Evolutionary conservation across 805 yeast genomes (phyloP).

Genomic region (Candida piceae): DNA sequence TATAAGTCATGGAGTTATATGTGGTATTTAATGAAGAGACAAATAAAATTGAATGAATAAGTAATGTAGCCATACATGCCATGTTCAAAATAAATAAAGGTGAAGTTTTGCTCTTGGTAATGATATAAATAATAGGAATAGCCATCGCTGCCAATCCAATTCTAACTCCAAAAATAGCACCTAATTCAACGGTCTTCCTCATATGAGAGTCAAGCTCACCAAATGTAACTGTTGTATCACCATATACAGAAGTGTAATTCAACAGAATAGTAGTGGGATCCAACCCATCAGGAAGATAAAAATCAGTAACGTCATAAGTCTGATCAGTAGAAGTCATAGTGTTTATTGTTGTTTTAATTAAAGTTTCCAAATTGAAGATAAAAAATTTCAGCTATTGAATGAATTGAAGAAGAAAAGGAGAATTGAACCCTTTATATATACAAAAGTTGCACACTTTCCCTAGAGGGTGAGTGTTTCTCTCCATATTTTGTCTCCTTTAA

Average conservation of each 20-base stretch:
- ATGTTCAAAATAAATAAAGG: constrained; percentile 76
- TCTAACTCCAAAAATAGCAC: constrained; percentile 50
- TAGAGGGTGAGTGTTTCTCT: too few relatives aligned
- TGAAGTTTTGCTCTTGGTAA: constrained; percentile 49
- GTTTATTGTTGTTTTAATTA: background rate
- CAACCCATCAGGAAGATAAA: constrained; percentile 15
- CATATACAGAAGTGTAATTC: constrained; percentile 40
- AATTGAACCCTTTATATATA: too few relatives aligned
- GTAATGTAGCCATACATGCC: constrained; percentile 46
- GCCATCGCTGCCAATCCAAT: constrained; percentile 53
- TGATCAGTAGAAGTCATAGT: constrained; percentile 2
- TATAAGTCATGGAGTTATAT: constrained; percentile 42
- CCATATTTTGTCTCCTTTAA: too few relatives aligned
- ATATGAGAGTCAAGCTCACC: constrained; percentile 37
- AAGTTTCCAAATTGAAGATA: background rate
- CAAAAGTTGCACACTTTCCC: too few relatives aligned
- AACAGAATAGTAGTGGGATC: constrained; percentile 22
- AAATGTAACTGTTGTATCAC: constrained; percentile 34
- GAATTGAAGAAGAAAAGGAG: too few relatives aligned
- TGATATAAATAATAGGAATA: constrained; percentile 39
- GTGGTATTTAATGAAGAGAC: constrained; percentile 50
- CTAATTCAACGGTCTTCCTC: constrained; percentile 31
- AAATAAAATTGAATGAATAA: constrained; percentile 59
- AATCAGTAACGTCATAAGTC: background rate
- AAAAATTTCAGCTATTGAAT: too few relatives aligned